Evolutionary conservation across 2,329 filamentous ascomycete genomes (phyloP).

Genomic region (Fusarium oxysporum): DNA sequence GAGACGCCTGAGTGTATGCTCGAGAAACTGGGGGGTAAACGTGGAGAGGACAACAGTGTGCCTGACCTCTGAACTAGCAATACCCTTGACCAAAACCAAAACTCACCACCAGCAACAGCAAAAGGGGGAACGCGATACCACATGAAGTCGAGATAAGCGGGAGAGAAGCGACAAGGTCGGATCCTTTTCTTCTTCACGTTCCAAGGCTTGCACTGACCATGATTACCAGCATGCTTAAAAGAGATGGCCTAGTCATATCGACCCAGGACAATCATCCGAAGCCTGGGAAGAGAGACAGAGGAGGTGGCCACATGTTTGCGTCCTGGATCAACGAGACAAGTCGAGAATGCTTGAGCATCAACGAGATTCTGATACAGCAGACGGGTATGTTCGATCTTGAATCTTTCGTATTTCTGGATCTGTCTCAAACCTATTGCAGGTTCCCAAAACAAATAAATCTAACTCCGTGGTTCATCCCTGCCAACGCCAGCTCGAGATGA

Average conservation of each 20-base stretch:
- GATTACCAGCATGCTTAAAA: not conserved
- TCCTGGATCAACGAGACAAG: slow-evolving; percentile 30
- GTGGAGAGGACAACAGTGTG: not conserved
- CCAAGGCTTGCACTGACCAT: not conserved
- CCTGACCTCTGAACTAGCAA: not conserved
- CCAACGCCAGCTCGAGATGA: slow-evolving; percentile 43
- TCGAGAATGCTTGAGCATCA: slow-evolving; percentile 30
- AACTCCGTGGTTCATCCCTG: slow-evolving; percentile 39
- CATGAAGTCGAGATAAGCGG: slow-evolving; percentile 12
- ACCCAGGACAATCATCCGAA: not conserved
- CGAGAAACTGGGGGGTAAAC: not conserved
- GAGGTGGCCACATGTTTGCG: slow-evolving; percentile 20
- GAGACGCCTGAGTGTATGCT: not conserved
- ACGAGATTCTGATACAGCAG: slow-evolving; percentile 19
- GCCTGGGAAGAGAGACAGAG: not conserved
- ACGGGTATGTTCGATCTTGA: slow-evolving; percentile 22
- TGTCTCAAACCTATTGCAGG: slow-evolving; percentile 33
- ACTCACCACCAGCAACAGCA: not conserved
- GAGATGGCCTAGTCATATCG: not conserved
- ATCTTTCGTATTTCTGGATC: slow-evolving; percentile 23
- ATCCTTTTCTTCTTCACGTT: not conserved
- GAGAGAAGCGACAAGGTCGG: slow-evolving; percentile 10
- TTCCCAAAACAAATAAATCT: slow-evolving; percentile 21
- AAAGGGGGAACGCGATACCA: slow-evolving; percentile 15
- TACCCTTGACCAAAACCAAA: not conserved